Base-by-base conservation (phyloP, 2,329 filamentous ascomycete genomes). In the Ustulina deusta region DNA sequence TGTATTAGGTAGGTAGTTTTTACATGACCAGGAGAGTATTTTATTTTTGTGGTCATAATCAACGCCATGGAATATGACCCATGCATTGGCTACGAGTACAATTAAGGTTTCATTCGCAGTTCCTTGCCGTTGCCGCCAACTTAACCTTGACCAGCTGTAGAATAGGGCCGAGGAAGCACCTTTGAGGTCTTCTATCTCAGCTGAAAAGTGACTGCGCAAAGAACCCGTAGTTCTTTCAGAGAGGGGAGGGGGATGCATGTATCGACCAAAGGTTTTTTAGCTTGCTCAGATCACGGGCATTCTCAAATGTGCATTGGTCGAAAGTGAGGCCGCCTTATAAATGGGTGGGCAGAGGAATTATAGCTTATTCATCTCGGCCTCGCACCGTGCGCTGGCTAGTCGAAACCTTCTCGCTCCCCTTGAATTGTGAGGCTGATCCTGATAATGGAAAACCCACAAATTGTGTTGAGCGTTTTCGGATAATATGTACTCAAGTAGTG, bases 311-410 rank as follows among this genome's bases (percentile, higher is more conserved):
- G 54, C 36, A 27, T n/a, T 55, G 52, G 58, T n/a, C n/a, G 54
- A 40, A 44, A 48, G 52, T 29, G 65, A 67, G 60, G 65, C 60
- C 55, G 60, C 65, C 55, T 51, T 34, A 15, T 17, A 27, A 17
- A 46, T 22, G 22, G 42, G 27, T 38, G 54, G 49, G 48, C 44
- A 17, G 59, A 58, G 22, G 65, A 49, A 22, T 29, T 52, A 22
- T 17, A 34, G 52, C 20, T 29, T 61, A 22, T 10, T 11, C 20
- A 42, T 57, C 55, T 20, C 34, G 17, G 36, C 11, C 25, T 34
- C 29, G 40, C 49, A 57, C 61, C 48, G 6, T 11, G 25, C 25
- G 56, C 34, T 58, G n/a, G 6, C 54, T 38, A 36, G 34, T 57
- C 29, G 42, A n/a, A 46, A 40, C 17, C 13, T 56, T 58, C 20